phyloP scores from a whole-genome alignment of 306 rosid species.

The Chamaecrista fasciculata region DNA sequence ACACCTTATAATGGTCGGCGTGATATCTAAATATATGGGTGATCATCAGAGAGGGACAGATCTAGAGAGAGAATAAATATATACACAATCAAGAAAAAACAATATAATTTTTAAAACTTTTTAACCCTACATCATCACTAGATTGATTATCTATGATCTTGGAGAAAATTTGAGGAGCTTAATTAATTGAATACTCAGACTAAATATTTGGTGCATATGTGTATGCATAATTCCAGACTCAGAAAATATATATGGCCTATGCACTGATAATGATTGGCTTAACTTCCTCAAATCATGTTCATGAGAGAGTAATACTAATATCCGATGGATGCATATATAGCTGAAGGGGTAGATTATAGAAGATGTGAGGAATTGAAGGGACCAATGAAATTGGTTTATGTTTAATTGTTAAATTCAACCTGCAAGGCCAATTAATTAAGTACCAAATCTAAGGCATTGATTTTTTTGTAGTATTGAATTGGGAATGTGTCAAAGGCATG shows the following conservation, averaged over 20 bases:
- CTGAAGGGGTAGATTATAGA: conserved; percentile 12
- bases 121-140: too few relatives aligned
- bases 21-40: background rate
- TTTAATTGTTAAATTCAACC: too few relatives aligned
- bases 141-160: too few relatives aligned
- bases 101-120: too few relatives aligned
- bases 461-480: conserved; percentile 1
- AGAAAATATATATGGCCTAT: too few relatives aligned
- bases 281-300: conserved; percentile 26
- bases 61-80: too few relatives aligned
- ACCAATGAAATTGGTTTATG: conserved; percentile 25
- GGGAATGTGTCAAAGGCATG: conserved; percentile 32
- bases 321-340: conserved; percentile 12
- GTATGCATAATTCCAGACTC: too few relatives aligned
- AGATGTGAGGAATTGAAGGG: background rate
- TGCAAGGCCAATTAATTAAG: conserved; percentile 9
- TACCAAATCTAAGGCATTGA: conserved; percentile 2
- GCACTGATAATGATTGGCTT: conserved; percentile 12
- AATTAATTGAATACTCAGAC: too few relatives aligned
- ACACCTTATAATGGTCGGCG: conserved; percentile 27
- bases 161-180: too few relatives aligned
- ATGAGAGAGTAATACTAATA: conserved; percentile 26
- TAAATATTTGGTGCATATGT: too few relatives aligned
- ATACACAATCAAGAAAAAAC: too few relatives aligned
- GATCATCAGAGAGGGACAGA: too few relatives aligned